Conservation (phyloP, 1,284 basidiomycete species). For the Golubevia pallescens region DNA sequence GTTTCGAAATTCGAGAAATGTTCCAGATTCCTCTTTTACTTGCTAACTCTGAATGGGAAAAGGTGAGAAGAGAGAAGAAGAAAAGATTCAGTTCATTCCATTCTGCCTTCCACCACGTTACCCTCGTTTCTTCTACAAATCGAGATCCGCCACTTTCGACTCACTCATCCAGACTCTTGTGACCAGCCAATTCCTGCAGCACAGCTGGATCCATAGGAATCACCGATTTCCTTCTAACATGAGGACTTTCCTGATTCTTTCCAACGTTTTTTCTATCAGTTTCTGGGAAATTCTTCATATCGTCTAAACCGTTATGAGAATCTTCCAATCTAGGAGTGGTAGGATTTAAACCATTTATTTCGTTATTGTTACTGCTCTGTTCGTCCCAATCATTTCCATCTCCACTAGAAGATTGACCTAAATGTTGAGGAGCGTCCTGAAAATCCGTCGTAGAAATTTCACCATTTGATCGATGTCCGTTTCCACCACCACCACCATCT, state of each 20-base stretch:
- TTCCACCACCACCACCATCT: constrained; percentile 12
- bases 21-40: too few relatives aligned
- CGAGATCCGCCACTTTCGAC: constrained; percentile 7
- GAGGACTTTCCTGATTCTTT: constrained; percentile 30
- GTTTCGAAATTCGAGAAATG: too few relatives aligned
- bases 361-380: constrained; percentile 1
- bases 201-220: constrained; percentile 65
- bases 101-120: too few relatives aligned
- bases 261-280: constrained; percentile 32
- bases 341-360: constrained; percentile 1
- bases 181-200: constrained; percentile 62
- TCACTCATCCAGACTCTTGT: constrained; percentile 47
- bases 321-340: too few relatives aligned
- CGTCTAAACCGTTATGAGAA: too few relatives aligned
- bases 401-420: neutral
- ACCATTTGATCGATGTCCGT: constrained; percentile 33
- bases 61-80: too few relatives aligned
- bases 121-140: too few relatives aligned
- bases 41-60: too few relatives aligned
- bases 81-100: too few relatives aligned
- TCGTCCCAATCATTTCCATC: constrained; percentile 2
- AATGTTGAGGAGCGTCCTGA: constrained; percentile 39
- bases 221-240: constrained; percentile 61
- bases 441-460: constrained; percentile 49
- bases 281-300: constrained; percentile 30